These are phyloP conservation scores for Pseudofabraea citricarpa DNA, from an alignment of 2,329 filamentous ascomycete species.

Conservation along the genomic window DNA sequence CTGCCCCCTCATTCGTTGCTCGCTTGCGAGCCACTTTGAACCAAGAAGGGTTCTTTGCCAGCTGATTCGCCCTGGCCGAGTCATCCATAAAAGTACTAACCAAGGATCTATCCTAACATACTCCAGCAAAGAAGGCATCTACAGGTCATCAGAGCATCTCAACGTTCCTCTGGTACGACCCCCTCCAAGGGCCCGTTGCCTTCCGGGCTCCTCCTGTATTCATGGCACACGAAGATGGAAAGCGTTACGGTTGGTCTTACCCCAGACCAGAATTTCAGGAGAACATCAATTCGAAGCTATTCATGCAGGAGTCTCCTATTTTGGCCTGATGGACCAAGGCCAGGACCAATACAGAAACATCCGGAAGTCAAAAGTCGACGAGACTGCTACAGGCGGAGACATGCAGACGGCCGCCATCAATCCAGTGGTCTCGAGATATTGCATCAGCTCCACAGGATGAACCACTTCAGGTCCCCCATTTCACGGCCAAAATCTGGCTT, in stretches of 20 bases:
- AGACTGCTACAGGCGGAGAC: slow-evolving; percentile 14
- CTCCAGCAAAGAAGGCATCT: slow-evolving; percentile 18
- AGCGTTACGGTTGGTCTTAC: slow-evolving; percentile 21
- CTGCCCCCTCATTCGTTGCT: background rate
- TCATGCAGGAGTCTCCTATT: slow-evolving; percentile 28
- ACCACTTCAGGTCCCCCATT: background rate
- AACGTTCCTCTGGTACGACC: slow-evolving; percentile 11
- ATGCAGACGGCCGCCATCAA: slow-evolving; percentile 11
- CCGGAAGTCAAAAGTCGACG: slow-evolving; percentile 7
- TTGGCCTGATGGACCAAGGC: slow-evolving; percentile 14
- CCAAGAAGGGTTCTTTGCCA: slow-evolving; percentile 4
- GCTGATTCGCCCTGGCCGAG: slow-evolving; percentile 19
- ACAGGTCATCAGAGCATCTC: slow-evolving; percentile 23
- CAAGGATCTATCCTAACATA: slow-evolving; percentile 7
- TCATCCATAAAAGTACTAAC: slow-evolving; percentile 10
- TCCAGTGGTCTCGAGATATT: slow-evolving; percentile 7
- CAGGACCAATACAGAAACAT: slow-evolving; percentile 20
- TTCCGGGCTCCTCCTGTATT: slow-evolving; percentile 10
- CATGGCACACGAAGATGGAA: slow-evolving; percentile 8
- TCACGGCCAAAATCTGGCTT: background rate
- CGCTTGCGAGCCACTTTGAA: background rate
- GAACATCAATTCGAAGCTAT: slow-evolving; percentile 18
- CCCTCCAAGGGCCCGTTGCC: slow-evolving; percentile 9
- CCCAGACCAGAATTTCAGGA: slow-evolving; percentile 16
- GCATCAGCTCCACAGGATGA: slow-evolving; percentile 6